Conservation (phyloP, 129 eudicot species). For the Saussurea involucrata region DNA sequence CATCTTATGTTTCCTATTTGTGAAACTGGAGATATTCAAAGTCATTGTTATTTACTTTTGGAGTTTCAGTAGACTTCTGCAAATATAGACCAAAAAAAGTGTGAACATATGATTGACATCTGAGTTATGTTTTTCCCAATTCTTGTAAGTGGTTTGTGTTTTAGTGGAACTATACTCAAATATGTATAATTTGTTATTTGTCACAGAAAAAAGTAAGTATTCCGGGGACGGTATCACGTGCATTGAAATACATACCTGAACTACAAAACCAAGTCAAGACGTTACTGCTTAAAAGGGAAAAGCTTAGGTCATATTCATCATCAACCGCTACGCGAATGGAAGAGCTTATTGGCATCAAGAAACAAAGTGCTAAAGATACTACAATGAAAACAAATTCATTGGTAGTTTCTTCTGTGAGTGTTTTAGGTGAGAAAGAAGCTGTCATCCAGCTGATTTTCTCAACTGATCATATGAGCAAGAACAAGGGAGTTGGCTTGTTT, state of each 20-base stretch:
- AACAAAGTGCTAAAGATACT: slow-evolving; percentile 7
- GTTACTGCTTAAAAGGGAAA: slow-evolving; percentile 45
- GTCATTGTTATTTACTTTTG: neutral
- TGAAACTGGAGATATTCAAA: neutral
- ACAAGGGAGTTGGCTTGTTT: slow-evolving; percentile 5
- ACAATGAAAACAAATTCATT: neutral
- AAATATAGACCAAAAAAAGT: neutral
- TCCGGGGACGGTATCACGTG: slow-evolving; percentile 60
- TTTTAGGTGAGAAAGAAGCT: slow-evolving; percentile 37
- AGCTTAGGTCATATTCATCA: slow-evolving; percentile 6
- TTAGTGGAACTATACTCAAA: no score
- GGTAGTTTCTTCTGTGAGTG: slow-evolving; percentile 21
- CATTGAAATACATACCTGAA: slow-evolving; percentile 69
- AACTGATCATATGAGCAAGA: slow-evolving; percentile 13
- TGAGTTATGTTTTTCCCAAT: neutral
- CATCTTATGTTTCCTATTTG: no score
- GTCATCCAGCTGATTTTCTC: slow-evolving; percentile 39
- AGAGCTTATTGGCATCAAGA: slow-evolving; percentile 1
- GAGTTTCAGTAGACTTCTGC: neutral
- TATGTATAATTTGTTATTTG: neutral
- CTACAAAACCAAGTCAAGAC: slow-evolving; percentile 58
- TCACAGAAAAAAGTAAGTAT: slow-evolving; percentile 72
- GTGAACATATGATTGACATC: neutral
- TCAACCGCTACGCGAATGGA: neutral
- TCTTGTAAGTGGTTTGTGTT: neutral